Evolutionary conservation across 768 basidiomycete genomes (phyloP).

Genomic region (Suillus cothurnatus): DNA sequence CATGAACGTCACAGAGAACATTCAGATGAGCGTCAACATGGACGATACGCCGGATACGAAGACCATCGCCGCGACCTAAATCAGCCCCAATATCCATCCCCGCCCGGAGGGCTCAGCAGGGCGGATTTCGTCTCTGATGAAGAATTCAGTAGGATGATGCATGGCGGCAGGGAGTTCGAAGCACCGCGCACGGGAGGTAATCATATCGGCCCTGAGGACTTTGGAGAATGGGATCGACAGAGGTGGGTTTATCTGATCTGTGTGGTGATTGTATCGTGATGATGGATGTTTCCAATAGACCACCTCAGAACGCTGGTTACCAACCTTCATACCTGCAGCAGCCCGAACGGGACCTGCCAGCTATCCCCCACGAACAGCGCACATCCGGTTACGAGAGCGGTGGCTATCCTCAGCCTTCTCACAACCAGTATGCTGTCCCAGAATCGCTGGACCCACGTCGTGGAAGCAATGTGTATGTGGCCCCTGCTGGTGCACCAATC

Average conservation of each 20-base stretch:
- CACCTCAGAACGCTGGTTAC: conserved; percentile 11
- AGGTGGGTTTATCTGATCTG: not conserved
- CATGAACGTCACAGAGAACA: conserved; percentile 3
- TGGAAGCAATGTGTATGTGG: not conserved
- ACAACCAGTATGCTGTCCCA: not conserved
- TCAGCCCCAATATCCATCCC: not conserved
- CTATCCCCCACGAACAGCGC: not conserved
- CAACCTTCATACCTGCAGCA: conserved; percentile 5
- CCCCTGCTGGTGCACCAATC: conserved; percentile 10
- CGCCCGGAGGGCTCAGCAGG: conserved; percentile 19
- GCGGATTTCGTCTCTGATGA: conserved; percentile 33
- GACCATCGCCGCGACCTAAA: conserved; percentile 2
- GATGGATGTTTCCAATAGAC: conserved; percentile 4
- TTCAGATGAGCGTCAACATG: not conserved
- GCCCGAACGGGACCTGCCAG: not conserved
- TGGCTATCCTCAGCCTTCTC: conserved; percentile 3
- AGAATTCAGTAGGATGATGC: conserved; percentile 26
- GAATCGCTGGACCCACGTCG: not conserved
- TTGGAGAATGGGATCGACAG: conserved; percentile 7
- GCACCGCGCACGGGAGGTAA: not conserved
- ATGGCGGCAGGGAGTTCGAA: conserved; percentile 15
- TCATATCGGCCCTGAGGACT: conserved; percentile 7
- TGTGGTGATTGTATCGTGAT: not conserved
- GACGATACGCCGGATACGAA: not conserved
- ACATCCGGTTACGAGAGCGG: conserved; percentile 1